Percentiles rank a stretch among this genome's conserved stretches.
Conservation (phyloP, 192 early-diverging fungal species). For the Paraglomus brasilianum region DNA sequence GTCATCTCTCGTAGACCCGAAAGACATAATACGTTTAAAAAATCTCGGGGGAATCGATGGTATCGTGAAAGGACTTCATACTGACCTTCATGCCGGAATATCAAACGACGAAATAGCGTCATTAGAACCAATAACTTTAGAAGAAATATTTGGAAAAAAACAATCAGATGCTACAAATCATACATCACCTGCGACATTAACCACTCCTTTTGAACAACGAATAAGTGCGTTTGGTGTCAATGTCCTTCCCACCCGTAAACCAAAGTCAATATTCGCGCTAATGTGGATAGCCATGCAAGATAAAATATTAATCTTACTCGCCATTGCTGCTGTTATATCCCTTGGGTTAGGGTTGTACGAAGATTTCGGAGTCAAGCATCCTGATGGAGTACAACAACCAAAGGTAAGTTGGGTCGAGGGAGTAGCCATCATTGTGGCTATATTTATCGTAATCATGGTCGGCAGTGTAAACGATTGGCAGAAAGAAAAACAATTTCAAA, state of each 20-base stretch:
- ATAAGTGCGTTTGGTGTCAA: constrained; percentile 66
- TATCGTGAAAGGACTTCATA: constrained; percentile 47
- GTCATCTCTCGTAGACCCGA: constrained; percentile 55
- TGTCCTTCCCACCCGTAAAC: constrained; percentile 64
- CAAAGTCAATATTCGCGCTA: constrained; percentile 67
- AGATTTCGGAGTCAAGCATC: constrained; percentile 55
- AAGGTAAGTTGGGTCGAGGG: constrained; percentile 85
- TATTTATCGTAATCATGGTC: constrained; percentile 75
- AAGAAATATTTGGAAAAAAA: constrained; percentile 17
- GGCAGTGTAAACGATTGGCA: constrained; percentile 82
- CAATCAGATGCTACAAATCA: neutral
- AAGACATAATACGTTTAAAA: constrained; percentile 46
- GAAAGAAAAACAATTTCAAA: constrained; percentile 85
- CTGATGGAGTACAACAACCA: constrained; percentile 41
- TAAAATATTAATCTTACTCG: constrained; percentile 76
- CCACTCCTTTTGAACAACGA: constrained; percentile 50
- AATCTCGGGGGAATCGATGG: constrained; percentile 54
- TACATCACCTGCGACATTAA: neutral
- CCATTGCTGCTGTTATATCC: constrained; percentile 75
- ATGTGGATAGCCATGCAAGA: constrained; percentile 85
- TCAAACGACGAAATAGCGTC: constrained; percentile 23
- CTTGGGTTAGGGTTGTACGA: constrained; percentile 80
- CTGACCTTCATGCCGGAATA: constrained; percentile 48
- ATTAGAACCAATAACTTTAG: constrained; percentile 5
- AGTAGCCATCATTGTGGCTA: constrained; percentile 78